These are phyloP conservation scores for Chrysopogon serrulatus DNA, from an alignment of 176 grass and related monocot species.

Conservation along the genomic window DNA sequence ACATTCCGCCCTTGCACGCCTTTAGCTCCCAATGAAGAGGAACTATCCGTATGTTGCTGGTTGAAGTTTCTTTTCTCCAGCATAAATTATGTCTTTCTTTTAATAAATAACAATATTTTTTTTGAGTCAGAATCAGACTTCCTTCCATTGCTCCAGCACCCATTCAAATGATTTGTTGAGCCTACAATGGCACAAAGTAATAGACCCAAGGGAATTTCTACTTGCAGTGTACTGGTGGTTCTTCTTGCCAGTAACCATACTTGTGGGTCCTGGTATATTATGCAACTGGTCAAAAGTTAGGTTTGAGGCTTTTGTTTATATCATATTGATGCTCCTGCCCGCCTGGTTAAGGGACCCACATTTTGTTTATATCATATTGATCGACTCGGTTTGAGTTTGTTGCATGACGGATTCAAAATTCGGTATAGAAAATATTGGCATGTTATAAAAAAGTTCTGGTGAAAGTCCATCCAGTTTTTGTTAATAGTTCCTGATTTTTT, in stretches of 20 bases:
- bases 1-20: neutral
- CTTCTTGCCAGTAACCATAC: neutral
- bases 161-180: neutral
- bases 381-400: neutral
- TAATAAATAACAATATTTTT: neutral
- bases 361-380: neutral
- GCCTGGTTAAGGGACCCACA: neutral
- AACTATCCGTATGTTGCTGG: neutral
- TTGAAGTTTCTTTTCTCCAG: neutral
- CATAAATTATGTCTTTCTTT: neutral
- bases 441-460: neutral
- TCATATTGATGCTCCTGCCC: too few species aligned
- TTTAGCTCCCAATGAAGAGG: neutral
- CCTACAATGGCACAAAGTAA: neutral
- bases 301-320: neutral
- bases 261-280: neutral
- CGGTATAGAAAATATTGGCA: neutral
- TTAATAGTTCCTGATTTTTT: neutral
- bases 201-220: neutral
- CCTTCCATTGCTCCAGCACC: neutral
- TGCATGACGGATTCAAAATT: neutral
- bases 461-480: neutral
- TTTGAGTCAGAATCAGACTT: neutral
- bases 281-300: neutral
- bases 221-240: too few species aligned